These are phyloP conservation scores for Pseudocercospora vitis DNA, from an alignment of 2,329 filamentous ascomycete genomes.

Conservation along the genomic window DNA sequence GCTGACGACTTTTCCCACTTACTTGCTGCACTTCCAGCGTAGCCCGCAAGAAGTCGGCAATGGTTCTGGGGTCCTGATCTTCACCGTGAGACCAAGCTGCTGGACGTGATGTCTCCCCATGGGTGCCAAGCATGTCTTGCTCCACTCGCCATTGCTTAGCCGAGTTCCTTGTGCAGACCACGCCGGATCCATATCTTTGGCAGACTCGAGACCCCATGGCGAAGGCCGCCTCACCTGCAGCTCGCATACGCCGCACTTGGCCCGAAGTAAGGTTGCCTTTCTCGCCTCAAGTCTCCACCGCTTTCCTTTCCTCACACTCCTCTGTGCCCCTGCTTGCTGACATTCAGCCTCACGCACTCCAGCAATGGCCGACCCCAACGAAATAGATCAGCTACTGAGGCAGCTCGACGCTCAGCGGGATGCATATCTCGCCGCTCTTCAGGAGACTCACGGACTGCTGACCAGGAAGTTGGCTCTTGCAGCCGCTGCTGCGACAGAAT, in stretches of 20 bases:
- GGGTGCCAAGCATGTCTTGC: too few relatives aligned
- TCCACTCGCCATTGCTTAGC: constrained; percentile 2
- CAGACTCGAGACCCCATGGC: background rate
- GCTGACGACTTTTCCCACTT: too few relatives aligned
- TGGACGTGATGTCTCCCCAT: too few relatives aligned
- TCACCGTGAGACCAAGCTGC: too few relatives aligned
- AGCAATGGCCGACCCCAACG: background rate
- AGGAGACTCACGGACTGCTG: constrained; percentile 24
- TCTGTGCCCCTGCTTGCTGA: background rate
- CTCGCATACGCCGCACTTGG: background rate
- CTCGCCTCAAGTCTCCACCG: too few relatives aligned
- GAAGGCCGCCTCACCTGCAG: background rate
- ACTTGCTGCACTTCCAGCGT: too few relatives aligned
- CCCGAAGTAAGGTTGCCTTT: background rate
- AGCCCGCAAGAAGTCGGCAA: too few relatives aligned
- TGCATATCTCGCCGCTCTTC: constrained; percentile 26
- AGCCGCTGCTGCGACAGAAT: background rate
- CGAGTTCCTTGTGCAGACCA: background rate
- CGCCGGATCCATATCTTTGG: background rate
- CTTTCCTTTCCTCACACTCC: background rate
- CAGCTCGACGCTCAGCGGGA: constrained; percentile 26
- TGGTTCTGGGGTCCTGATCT: too few relatives aligned
- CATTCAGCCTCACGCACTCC: background rate
- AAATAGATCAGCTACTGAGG: constrained; percentile 18
- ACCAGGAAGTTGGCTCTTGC: constrained; percentile 16